Percentiles rank a stretch among this genome's conserved stretches.
Evolutionary conservation across 2,329 filamentous ascomycete genomes (phyloP).

Genomic region (Cladosporium sp.): DNA sequence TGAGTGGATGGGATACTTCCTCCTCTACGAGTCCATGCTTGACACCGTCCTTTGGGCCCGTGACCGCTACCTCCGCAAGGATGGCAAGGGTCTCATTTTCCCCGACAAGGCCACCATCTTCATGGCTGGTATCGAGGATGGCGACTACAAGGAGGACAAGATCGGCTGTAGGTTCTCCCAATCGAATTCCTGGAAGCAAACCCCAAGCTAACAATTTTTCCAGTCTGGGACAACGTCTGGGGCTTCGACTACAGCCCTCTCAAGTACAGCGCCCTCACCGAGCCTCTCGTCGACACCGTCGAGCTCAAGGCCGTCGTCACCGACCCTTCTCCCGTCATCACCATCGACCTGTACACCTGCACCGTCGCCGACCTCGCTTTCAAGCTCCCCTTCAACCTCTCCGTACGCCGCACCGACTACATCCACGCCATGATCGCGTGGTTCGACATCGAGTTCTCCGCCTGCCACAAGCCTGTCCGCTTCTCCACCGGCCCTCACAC

Average conservation of each 20-base stretch:
- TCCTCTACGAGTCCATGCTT: slow-evolving; percentile 98
- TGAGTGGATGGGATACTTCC: slow-evolving; percentile 99
- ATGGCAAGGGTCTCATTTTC: slow-evolving; percentile 77
- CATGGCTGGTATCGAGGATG: slow-evolving; percentile 94
- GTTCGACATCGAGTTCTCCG: slow-evolving; percentile 99
- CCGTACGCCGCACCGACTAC: slow-evolving; percentile 84
- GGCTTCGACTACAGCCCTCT: slow-evolving; percentile 95
- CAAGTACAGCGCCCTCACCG: slow-evolving; percentile 87
- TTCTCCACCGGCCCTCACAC: slow-evolving; percentile 98
- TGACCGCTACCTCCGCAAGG: slow-evolving; percentile 81
- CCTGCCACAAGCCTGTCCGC: slow-evolving; percentile 94
- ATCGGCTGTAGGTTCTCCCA: slow-evolving; percentile 77
- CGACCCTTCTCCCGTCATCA: slow-evolving; percentile 78
- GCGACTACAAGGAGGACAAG: slow-evolving; percentile 99
- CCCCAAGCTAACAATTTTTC: slow-evolving; percentile 20
- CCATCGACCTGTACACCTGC: slow-evolving; percentile 81
- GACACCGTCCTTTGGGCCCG: slow-evolving; percentile 96
- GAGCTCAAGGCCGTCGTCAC: slow-evolving; percentile 96
- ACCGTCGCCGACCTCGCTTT: slow-evolving; percentile 80
- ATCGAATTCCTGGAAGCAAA: background rate
- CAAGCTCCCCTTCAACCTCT: slow-evolving; percentile 69
- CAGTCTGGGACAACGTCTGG: slow-evolving; percentile 99
- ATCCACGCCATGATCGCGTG: slow-evolving; percentile 94
- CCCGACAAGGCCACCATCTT: slow-evolving; percentile 98
- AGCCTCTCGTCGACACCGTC: slow-evolving; percentile 95